Evolutionary conservation across 176 grass and related monocot genomes (phyloP).

Genomic region (Lolium rigidum): DNA sequence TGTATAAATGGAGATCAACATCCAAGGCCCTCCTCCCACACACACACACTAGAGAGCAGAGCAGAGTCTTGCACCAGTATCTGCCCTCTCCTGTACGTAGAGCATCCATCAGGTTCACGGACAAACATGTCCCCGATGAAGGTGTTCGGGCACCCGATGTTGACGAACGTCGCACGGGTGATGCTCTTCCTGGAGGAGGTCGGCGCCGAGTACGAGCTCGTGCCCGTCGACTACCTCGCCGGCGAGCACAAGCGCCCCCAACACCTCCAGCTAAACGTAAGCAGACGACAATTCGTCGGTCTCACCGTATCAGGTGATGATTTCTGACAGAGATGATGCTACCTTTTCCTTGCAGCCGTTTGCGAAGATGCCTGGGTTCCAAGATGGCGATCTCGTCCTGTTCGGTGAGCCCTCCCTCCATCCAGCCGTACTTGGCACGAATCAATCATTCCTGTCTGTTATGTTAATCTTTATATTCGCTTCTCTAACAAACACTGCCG

Average conservation of each 20-base stretch:
- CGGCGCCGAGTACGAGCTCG: slow-evolving; percentile 2
- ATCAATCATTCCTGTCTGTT: neutral
- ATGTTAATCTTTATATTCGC: neutral
- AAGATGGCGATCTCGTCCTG: slow-evolving; percentile 22
- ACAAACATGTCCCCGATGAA: neutral
- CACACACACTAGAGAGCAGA: neutral
- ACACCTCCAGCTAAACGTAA: neutral
- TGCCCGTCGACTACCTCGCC: slow-evolving; percentile 13
- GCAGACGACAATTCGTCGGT: neutral
- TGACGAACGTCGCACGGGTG: slow-evolving; percentile 7
- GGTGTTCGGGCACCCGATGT: neutral
- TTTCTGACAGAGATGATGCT: neutral
- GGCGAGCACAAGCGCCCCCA: neutral
- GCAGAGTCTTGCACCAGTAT: neutral
- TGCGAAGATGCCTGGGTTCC: neutral
- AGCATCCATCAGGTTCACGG: neutral
- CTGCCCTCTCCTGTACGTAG: too few species aligned
- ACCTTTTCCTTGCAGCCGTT: neutral
- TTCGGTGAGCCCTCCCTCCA: neutral
- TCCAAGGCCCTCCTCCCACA: neutral
- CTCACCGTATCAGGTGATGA: too few species aligned
- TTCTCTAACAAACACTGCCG: neutral
- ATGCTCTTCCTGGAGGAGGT: slow-evolving; percentile 11
- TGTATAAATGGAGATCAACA: neutral
- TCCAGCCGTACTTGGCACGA: too few species aligned